Percentiles rank a stretch among this genome's conserved stretches.
These are phyloP conservation scores for Syncephalastrum contaminatum DNA, from an alignment of 371 early-diverging fungal species.

Conservation along the genomic window DNA sequence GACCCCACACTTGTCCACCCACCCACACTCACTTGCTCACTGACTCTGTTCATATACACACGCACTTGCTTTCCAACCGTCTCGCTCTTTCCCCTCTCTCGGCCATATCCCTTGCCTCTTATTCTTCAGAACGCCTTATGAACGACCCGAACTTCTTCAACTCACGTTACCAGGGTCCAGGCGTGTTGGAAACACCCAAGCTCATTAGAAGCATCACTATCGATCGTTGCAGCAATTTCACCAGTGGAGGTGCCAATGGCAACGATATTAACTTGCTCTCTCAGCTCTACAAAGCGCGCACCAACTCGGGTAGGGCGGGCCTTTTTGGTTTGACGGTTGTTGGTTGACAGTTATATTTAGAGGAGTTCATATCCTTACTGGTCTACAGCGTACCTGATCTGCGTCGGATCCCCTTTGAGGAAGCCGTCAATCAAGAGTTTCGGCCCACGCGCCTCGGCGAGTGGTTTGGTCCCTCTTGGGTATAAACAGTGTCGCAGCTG, in stretches of 20 bases:
- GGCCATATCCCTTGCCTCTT: background rate
- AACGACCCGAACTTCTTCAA: constrained; percentile 17
- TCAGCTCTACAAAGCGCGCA: constrained; percentile 47
- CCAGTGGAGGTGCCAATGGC: constrained; percentile 45
- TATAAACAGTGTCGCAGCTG: constrained; percentile 40
- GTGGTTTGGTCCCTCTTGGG: constrained; percentile 86
- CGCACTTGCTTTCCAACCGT: background rate
- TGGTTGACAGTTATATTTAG: constrained; percentile 10
- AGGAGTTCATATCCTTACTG: constrained; percentile 43
- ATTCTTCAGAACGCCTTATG: constrained; percentile 10
- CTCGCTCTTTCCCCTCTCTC: background rate
- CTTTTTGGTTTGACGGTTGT: background rate
- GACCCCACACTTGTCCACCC: too few species aligned
- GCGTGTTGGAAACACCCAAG: constrained; percentile 35
- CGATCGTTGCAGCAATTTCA: constrained; percentile 51
- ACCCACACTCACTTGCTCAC: too few species aligned
- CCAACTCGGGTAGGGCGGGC: constrained; percentile 35
- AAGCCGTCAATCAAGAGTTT: constrained; percentile 77
- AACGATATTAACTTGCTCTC: constrained; percentile 48
- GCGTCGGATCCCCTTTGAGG: constrained; percentile 79
- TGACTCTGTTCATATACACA: too few species aligned
- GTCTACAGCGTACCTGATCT: constrained; percentile 81
- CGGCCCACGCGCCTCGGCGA: constrained; percentile 67
- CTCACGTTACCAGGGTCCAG: constrained; percentile 22
- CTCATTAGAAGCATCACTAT: constrained; percentile 43